Percentiles rank a stretch among this genome's conserved stretches.
These are phyloP conservation scores for Omphalotus guepiniiformis DNA, from an alignment of 768 basidiomycete genomes.

Conservation along the genomic window DNA sequence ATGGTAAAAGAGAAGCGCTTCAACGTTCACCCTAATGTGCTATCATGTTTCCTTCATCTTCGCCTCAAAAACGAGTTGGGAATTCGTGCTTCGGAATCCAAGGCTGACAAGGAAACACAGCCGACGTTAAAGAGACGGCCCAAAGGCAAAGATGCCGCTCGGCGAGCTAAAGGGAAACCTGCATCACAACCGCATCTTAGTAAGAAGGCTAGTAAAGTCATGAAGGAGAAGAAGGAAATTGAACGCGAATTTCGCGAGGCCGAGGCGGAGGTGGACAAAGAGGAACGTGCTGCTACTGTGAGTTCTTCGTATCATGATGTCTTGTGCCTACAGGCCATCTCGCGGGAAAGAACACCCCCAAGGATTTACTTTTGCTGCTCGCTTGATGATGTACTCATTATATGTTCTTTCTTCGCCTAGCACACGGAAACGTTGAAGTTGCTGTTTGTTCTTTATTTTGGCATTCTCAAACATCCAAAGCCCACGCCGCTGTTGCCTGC, in stretches of 20 bases:
- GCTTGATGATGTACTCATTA: no score
- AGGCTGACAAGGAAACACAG: conserved; percentile 46
- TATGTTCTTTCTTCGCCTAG: conserved; percentile 39
- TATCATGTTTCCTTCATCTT: conserved; percentile 79
- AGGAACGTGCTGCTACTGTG: conserved; percentile 80
- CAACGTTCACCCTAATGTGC: conserved; percentile 83
- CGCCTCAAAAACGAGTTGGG: conserved; percentile 84
- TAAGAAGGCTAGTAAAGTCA: conserved; percentile 83
- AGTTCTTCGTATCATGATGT: conserved; percentile 38
- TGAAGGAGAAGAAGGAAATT: conserved; percentile 88
- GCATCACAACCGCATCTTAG: conserved; percentile 72
- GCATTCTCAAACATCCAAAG: conserved; percentile 82
- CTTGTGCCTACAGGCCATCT: no score
- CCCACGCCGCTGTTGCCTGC: conserved; percentile 79
- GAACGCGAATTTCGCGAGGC: conserved; percentile 92
- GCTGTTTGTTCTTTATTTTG: conserved; percentile 95
- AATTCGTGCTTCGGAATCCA: conserved; percentile 71
- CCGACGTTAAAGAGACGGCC: conserved; percentile 32
- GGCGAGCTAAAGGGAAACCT: conserved; percentile 53
- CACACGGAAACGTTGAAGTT: conserved; percentile 98
- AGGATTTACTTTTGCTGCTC: no score
- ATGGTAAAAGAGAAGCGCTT: conserved; percentile 95
- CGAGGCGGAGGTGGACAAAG: conserved; percentile 88
- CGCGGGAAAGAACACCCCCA: no score
- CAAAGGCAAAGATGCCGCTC: conserved; percentile 40